Percentiles rank a stretch among this genome's conserved stretches.
phyloP scores from a whole-genome alignment of 768 basidiomycete genomes.

The Obba rivulosa region DNA sequence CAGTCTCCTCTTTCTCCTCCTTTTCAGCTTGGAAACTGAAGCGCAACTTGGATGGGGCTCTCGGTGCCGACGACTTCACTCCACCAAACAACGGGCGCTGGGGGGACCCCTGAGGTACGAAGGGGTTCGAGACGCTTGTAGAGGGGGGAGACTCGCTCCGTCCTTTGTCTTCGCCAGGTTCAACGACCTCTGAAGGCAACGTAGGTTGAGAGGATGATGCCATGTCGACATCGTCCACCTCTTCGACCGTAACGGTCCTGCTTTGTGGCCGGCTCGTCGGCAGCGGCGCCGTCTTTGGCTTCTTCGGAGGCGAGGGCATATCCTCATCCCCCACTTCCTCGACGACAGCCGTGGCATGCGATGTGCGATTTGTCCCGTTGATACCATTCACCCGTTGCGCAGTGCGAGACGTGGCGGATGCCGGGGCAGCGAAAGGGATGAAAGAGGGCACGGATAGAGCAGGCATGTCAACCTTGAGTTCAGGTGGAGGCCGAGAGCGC shows the following conservation, averaged over 20 bases:
- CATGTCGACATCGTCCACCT: slow-evolving; percentile 31
- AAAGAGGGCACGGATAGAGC: not conserved
- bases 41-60: slow-evolving; percentile 75
- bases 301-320: slow-evolving; percentile 38
- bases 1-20: slow-evolving; percentile 25
- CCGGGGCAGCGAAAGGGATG: slow-evolving; percentile 9
- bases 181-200: slow-evolving; percentile 36
- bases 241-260: slow-evolving; percentile 21
- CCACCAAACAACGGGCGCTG: slow-evolving; percentile 1
- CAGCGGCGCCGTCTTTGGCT: slow-evolving; percentile 34
- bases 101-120: not conserved
- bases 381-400: slow-evolving; percentile 3
- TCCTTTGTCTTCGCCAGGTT: slow-evolving; percentile 25
- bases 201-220: slow-evolving; percentile 12
- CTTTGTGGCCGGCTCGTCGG: slow-evolving; percentile 1
- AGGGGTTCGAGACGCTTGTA: not conserved
- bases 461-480: slow-evolving; percentile 25
- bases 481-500: slow-evolving; percentile 65
- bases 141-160: slow-evolving; percentile 3
- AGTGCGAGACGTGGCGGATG: slow-evolving; percentile 3
- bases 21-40: slow-evolving; percentile 62
- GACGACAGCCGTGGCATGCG: slow-evolving; percentile 14
- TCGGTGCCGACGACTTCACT: slow-evolving; percentile 53
- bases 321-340: slow-evolving; percentile 37
- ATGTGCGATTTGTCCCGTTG: slow-evolving; percentile 1